Base-by-base conservation (phyloP, 148 eudicot genomes). In the Cornus controversa region DNA sequence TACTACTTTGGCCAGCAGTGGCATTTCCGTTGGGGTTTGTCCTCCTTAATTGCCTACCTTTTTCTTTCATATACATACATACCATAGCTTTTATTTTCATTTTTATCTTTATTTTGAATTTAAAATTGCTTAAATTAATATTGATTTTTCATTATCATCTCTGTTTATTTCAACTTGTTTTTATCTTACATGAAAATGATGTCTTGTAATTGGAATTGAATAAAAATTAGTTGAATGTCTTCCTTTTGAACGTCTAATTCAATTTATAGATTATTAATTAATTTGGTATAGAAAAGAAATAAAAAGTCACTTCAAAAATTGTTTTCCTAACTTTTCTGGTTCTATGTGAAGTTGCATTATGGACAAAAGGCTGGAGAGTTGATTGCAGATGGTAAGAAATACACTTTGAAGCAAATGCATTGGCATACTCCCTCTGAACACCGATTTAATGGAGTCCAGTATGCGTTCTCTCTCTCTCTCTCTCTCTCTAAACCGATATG, bases 351-450 rank as follows among this genome's bases (percentile, higher is more conserved):
- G 25, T 13, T 66, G 24, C 24, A 20, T 45, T 20, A 20, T 25
- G 22, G 22, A 13, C 73, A 66, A 47, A 77, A 82, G 71, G 80
- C 85, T 9, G 95, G 96, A 25, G 79, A 16, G 13, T 27, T 91
- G 57, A 37, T 65, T 40, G 71, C 86, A 10, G 85, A 87, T 68
- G 94, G 89, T 2, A 88, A 89, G 66, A 79, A 36, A 24, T 95
- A 91, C 83, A 69, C 45, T 10, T 76, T 95, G 73, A 42, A 74
- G 36, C 91, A 88, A 80, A 82, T 93, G 89, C 97, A 93, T 60
- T 89, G 94, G 94, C 99, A 93, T 75, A 31, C 96, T 74, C 99
- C 99, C 65, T 91, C 99, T 0, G 99, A 95, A 78, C 99, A 95
- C 79, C 86, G 37, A 26, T 73, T 95, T 15, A 71, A 93, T 50